phyloP scores from a whole-genome alignment of 495 filamentous ascomycete genomes.

The Aspergillus nanangensis region DNA sequence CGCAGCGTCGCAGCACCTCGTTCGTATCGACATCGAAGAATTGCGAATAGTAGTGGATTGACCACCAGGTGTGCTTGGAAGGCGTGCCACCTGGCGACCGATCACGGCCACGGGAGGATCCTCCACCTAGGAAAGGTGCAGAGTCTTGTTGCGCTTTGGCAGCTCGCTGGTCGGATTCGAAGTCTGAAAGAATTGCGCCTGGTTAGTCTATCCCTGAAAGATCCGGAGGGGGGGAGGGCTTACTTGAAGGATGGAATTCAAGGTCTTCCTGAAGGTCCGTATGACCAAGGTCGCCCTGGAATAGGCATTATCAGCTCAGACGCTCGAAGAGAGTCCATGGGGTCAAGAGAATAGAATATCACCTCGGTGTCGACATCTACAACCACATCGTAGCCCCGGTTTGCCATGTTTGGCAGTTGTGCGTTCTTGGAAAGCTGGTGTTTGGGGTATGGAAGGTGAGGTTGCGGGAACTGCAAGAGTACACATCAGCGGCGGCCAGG shows the following conservation, averaged over 20 bases:
- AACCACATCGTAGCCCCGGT: slow-evolving; percentile 91
- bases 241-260: slow-evolving; percentile 94
- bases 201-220: too few relatives aligned
- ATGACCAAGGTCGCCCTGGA: slow-evolving; percentile 91
- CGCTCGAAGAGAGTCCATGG: too few relatives aligned
- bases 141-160: slow-evolving; percentile 54
- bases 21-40: slow-evolving; percentile 97
- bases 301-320: slow-evolving; percentile 14
- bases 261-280: slow-evolving; percentile 98
- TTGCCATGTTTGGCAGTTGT: slow-evolving; percentile 58
- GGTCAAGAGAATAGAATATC: slow-evolving; percentile 1
- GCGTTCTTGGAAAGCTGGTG: slow-evolving; percentile 10
- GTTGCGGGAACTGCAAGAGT: slow-evolving; percentile 15
- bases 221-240: too few relatives aligned
- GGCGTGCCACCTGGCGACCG: slow-evolving; percentile 43
- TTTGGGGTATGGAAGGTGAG: slow-evolving; percentile 7
- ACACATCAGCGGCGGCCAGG: slow-evolving; percentile 15
- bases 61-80: slow-evolving; percentile 88
- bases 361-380: slow-evolving; percentile 95
- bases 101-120: slow-evolving; percentile 37
- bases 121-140: slow-evolving; percentile 59
- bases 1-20: slow-evolving; percentile 77
- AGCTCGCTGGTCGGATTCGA: slow-evolving; percentile 49
- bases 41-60: slow-evolving; percentile 87
- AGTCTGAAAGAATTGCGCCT: slow-evolving; percentile 33